Conservation (phyloP, 192 early-diverging fungal species). For the Globomyces pollinis-pini region DNA sequence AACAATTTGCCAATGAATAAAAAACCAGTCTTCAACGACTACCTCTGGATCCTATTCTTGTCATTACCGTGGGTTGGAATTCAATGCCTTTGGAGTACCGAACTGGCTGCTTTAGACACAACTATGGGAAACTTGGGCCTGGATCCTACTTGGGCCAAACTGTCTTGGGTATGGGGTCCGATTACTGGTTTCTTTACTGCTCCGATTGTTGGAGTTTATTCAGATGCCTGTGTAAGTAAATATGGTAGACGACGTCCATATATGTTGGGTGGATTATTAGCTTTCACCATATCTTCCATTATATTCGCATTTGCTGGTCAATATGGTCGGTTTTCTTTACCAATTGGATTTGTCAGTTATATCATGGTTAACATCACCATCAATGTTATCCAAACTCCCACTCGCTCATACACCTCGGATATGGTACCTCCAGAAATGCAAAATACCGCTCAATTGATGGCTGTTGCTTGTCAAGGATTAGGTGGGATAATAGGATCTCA, state of each 20-base stretch:
- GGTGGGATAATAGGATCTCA: constrained; percentile 14
- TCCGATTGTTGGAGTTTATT: constrained; percentile 15
- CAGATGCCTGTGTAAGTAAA: constrained; percentile 11
- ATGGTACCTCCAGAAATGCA: constrained; percentile 12
- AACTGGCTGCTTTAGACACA: constrained; percentile 6
- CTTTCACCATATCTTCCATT: constrained; percentile 5
- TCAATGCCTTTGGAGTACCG: constrained; percentile 18
- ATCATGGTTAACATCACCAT: constrained; percentile 19
- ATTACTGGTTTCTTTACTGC: constrained; percentile 25
- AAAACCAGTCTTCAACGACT: no score
- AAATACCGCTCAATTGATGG: constrained; percentile 14
- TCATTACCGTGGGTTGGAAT: constrained; percentile 22
- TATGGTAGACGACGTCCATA: constrained; percentile 18
- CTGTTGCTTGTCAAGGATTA: constrained; percentile 13
- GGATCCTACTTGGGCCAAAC: not conserved
- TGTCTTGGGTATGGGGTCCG: constrained; percentile 17
- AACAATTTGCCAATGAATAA: no score
- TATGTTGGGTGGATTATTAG: constrained; percentile 13
- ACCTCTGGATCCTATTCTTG: constrained; percentile 5
- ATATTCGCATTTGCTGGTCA: constrained; percentile 10
- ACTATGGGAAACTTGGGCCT: constrained; percentile 7
- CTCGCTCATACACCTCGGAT: constrained; percentile 15
- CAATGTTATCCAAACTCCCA: constrained; percentile 21
- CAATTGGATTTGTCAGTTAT: constrained; percentile 9
- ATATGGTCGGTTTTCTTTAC: not conserved